These are phyloP conservation scores for Oxyria digyna DNA, from an alignment of 148 eudicot genomes.

Conservation along the genomic window DNA sequence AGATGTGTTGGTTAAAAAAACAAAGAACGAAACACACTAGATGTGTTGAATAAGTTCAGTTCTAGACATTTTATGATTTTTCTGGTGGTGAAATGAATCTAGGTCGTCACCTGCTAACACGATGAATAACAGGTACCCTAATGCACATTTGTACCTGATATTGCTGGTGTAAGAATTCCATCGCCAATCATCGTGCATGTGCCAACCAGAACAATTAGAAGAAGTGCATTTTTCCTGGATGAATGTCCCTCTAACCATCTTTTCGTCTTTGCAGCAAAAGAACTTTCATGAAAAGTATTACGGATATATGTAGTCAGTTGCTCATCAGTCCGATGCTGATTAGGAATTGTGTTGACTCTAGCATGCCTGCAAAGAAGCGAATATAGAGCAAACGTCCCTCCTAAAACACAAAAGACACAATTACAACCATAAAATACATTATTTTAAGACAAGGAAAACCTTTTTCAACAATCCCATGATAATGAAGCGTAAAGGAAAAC, in stretches of 20 bases:
- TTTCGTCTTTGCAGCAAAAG: constrained; percentile 81
- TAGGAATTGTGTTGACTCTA: constrained; percentile 68
- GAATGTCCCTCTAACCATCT: constrained; percentile 64
- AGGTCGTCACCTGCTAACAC: not conserved
- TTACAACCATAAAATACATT: not conserved
- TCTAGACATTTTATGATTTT: not conserved
- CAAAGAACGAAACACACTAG: not conserved
- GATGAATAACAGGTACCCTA: not conserved
- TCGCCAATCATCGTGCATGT: constrained; percentile 95
- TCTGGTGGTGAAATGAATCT: not conserved
- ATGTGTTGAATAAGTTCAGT: not conserved
- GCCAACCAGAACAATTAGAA: constrained; percentile 73
- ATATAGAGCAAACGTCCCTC: constrained; percentile 44
- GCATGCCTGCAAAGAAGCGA: constrained; percentile 63
- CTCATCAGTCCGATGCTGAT: constrained; percentile 87
- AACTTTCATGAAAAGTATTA: constrained; percentile 40
- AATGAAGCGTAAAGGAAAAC: not conserved
- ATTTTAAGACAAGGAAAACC: not conserved
- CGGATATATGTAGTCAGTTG: constrained; percentile 94
- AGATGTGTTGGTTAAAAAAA: not conserved
- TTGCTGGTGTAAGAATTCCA: constrained; percentile 93
- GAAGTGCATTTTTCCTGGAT: constrained; percentile 56
- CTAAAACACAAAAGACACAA: constrained; percentile 2
- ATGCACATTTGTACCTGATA: constrained; percentile 50
- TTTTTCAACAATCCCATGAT: not conserved